Base-by-base conservation (phyloP, 1,139 yeast species). In the Geotrichum phurueaensis region DNA sequence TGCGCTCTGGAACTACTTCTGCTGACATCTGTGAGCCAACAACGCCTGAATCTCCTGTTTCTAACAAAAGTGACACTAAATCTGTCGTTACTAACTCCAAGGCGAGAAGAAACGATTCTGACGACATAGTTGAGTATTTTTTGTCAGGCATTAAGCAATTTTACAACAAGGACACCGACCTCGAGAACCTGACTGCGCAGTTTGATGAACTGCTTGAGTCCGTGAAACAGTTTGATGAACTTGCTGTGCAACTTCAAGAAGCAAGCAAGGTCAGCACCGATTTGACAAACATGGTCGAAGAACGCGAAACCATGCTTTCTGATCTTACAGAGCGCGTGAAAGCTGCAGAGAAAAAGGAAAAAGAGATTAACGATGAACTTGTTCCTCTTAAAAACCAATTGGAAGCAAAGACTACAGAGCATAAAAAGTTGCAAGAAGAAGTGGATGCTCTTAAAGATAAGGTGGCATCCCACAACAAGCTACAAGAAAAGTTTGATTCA, bases 161-260 rank as follows among this genome's bases (percentile, higher is more conserved):
- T 20, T 45, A 23, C 12, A 36, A 31, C 18, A 25, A 18, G 18
- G 57, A 54, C 9, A 13, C 25, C 13, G 27, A 29, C 15, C 5
- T 54, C 3, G 45, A 27, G 3, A 51, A 47, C 23, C 7, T 54
- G 22, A 45, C 31, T 2, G 12, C 43, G 12, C 56, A 56, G n/a
- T 27, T 59, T 29, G 33, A 51, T 27, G 57, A 54, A 18, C 18
- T 59, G 3, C 49, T 59, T 53, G 57, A 52, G 20, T 47, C 61
- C 15, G 13, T 59, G 9, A 59, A 56, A 25, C 48, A 53, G 29
- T 55, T 57, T 12, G 61, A 59, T 31, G 25, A 45, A 5, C 43
- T 56, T 23, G 50, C 39, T 22, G 59, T 51, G 27, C 61, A 59
- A 48, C 52, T 57, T 15, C 51, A 56, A 9, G 57, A 55, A 18